Base-by-base conservation (phyloP, 31 red algal species). In the Odonthalia washingtoniensis region DNA sequence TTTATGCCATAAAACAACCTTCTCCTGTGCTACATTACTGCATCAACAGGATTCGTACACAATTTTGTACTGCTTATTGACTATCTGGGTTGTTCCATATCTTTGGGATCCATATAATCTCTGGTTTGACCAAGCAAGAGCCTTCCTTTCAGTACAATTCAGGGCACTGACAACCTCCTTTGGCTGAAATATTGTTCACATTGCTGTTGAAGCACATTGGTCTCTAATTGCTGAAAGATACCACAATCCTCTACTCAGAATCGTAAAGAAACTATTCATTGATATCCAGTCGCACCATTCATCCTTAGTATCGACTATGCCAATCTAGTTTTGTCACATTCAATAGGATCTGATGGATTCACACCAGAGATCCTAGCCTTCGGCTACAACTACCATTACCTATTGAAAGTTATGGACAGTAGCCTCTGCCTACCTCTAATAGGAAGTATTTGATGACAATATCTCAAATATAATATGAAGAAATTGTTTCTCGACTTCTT, bases 401-500 rank as follows among this genome's bases (percentile, higher is more conserved):
- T 21, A 57, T 57, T 21, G 49, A 21, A 57, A 21, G 21, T 9
- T 57, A 57, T 21, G 21, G 21, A 9, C 49, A 57, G 21, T 14
- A 9, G 21, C 49, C 49, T 57, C 49, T 14, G 21, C 12, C 9
- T 21, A 21, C 21, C 49, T 14, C 49, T 21, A 57, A 57, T 21
- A 57, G 49, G 21, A 57, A 14, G 49, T 9, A 57, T 57, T 21
- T 57, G 49, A 57, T 57, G 49, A 57, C 49, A 14, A 14, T 21
- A 14, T 9, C 49, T 9, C 40, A 44, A n/a, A 9, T 38, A 34
- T 26, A 80, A 32, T 80, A 80, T 60, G 76, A 80, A 62, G 40
- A 0, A 52, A 80, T 80, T 60, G 4, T 80, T 30, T n/a, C 43
- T 0, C 0, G 33, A 52, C 39, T 80, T 60, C 76, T 30, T 32